These are phyloP conservation scores for Carpinus viminea DNA, from an alignment of 306 rosid species.

Conservation along the genomic window DNA sequence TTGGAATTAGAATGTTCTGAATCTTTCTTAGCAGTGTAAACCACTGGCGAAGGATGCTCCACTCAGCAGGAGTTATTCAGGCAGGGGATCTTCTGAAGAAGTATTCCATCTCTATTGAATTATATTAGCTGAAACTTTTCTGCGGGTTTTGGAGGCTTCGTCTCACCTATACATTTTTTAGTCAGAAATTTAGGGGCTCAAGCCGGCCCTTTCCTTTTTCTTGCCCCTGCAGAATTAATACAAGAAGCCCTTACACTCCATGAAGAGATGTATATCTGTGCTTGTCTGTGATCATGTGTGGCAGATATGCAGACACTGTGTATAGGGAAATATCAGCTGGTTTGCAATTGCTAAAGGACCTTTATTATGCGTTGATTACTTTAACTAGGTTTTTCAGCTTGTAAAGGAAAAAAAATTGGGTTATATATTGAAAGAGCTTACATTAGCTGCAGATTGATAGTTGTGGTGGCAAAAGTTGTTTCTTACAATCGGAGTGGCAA, in stretches of 20 bases:
- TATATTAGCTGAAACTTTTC: neutral
- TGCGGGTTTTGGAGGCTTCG: neutral
- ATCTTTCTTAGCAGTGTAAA: neutral
- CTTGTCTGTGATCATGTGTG: neutral
- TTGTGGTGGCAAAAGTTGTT: neutral
- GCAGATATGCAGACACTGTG: neutral
- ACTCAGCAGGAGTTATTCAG: neutral
- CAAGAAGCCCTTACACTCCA: neutral
- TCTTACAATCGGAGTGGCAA: neutral
- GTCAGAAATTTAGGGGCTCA: neutral
- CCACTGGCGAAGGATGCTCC: neutral
- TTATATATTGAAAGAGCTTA: neutral
- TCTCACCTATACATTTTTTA: neutral
- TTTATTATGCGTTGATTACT: constrained; percentile 1
- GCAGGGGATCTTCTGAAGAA: neutral
- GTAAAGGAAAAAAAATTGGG: neutral
- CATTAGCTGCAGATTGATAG: neutral
- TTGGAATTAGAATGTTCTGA: neutral
- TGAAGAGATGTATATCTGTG: neutral
- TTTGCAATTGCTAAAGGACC: neutral
- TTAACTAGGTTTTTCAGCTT: neutral
- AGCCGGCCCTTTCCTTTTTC: neutral
- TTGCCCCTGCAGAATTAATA: neutral
- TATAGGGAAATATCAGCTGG: neutral
- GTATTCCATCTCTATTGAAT: neutral